A percentile compares a stretch with the other conserved stretches of the same genome.
Evolutionary conservation across 208 protist species (phyloP).

Genomic region (Trypanosomatidae sp.): DNA sequence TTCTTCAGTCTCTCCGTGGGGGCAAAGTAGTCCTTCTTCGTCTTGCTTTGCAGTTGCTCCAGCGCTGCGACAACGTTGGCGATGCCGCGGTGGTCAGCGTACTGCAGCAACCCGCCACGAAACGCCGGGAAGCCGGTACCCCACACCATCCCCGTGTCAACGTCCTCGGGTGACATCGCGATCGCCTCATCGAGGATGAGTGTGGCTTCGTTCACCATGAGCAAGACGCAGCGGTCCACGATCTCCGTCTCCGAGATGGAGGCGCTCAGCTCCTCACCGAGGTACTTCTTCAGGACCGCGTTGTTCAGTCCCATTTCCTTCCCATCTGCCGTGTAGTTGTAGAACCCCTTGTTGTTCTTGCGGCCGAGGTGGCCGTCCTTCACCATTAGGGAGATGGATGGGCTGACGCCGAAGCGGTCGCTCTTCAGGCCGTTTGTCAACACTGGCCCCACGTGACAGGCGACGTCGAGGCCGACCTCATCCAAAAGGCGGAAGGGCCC

Average conservation of each 20-base stretch:
- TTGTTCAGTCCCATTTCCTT: constrained; percentile 65
- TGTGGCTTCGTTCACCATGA: constrained; percentile 88
- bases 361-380: constrained; percentile 71
- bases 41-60: constrained; percentile 42
- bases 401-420: constrained; percentile 59
- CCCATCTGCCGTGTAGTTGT: constrained; percentile 73
- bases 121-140: constrained; percentile 86
- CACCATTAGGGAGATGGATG: constrained; percentile 56
- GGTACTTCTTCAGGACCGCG: constrained; percentile 28
- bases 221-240: constrained; percentile 77
- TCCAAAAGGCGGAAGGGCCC: constrained; percentile 91
- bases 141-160: constrained; percentile 89
- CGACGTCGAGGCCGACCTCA: constrained; percentile 93
- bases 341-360: constrained; percentile 92
- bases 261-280: constrained; percentile 29
- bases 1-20: constrained; percentile 50
- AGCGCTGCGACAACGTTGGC: constrained; percentile 54
- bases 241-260: constrained; percentile 57
- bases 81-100: constrained; percentile 75
- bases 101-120: constrained; percentile 76
- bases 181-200: constrained; percentile 75
- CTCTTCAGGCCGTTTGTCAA: constrained; percentile 63
- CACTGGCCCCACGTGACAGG: constrained; percentile 70
- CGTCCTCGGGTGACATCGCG: constrained; percentile 63
- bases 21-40: constrained; percentile 57